phyloP scores from a whole-genome alignment of 176 grass and related monocot genomes.

The Musa beccarii region DNA sequence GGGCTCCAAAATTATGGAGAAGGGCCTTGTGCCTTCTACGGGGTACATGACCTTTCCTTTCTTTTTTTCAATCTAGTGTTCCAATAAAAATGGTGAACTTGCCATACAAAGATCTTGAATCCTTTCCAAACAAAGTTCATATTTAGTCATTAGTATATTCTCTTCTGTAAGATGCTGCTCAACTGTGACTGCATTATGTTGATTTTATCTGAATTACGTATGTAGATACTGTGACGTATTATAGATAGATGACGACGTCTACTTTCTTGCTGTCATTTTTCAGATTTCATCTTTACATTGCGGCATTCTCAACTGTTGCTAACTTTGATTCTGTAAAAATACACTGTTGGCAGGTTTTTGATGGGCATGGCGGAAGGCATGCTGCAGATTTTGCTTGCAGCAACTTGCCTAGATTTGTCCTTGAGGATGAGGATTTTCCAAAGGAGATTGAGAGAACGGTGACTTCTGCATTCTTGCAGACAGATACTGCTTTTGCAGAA shows the following conservation, averaged over 20 bases:
- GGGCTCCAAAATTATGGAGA: slow-evolving; percentile 47
- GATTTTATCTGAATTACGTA: too few relatives aligned
- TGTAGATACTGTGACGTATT: too few relatives aligned
- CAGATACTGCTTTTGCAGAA: slow-evolving; percentile 75
- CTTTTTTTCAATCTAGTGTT: too few relatives aligned
- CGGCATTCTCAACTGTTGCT: background rate
- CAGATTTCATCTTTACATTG: background rate
- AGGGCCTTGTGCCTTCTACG: slow-evolving; percentile 73
- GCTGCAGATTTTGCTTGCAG: slow-evolving; percentile 85
- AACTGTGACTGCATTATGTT: too few relatives aligned
- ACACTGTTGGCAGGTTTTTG: slow-evolving; percentile 63
- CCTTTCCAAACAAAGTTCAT: too few relatives aligned
- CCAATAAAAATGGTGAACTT: too few relatives aligned
- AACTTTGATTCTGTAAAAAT: slow-evolving; percentile 6
- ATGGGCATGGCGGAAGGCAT: slow-evolving; percentile 96
- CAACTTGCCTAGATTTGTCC: slow-evolving; percentile 71
- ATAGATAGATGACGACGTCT: too few relatives aligned
- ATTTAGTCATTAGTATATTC: background rate
- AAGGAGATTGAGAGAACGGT: slow-evolving; percentile 67
- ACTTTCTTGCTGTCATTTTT: background rate
- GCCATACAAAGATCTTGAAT: too few relatives aligned
- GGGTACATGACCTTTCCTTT: slow-evolving; percentile 33
- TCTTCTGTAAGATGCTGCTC: background rate
- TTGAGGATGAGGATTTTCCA: slow-evolving; percentile 66
- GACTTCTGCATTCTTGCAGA: slow-evolving; percentile 82